phyloP scores from a whole-genome alignment of 208 protist genomes.

The Wallacemonas collosoma region DNA sequence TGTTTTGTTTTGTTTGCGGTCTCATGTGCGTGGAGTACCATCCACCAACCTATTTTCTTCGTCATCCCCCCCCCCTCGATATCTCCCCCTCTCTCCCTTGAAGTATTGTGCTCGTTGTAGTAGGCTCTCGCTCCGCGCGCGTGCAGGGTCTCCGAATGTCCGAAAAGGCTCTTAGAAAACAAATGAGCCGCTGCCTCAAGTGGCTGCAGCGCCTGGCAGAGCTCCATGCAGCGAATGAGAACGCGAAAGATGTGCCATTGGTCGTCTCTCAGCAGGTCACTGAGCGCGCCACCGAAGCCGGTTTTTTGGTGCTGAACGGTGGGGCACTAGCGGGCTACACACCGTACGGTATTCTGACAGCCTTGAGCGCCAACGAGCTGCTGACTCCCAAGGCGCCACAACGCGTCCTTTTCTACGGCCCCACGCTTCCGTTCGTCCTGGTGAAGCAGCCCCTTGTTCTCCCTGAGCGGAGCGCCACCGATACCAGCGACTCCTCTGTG shows the following conservation, averaged over 20 bases:
- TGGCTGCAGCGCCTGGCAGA: conserved; percentile 24
- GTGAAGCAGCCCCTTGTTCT: conserved; percentile 11
- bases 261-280: neutral
- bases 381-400: conserved; percentile 11
- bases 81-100: conserved; percentile 7
- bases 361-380: conserved; percentile 22
- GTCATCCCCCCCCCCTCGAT: conserved; percentile 7
- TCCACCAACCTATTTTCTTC: conserved; percentile 12
- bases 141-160: conserved; percentile 2
- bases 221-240: conserved; percentile 18
- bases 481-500: neutral
- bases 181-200: conserved; percentile 20
- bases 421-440: conserved; percentile 40
- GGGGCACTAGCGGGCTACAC: conserved; percentile 51
- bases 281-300: conserved; percentile 1
- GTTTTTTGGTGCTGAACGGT: conserved; percentile 65
- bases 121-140: no score
- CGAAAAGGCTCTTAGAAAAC: conserved; percentile 21
- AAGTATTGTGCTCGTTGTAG: no score
- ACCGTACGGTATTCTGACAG: conserved; percentile 40
- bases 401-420: conserved; percentile 27
- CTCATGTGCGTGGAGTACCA: no score
- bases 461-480: neutral
- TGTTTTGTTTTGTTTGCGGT: neutral
- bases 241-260: neutral